Percentiles rank a stretch among this genome's conserved stretches.
phyloP scores from a whole-genome alignment of 2,329 filamentous ascomycete species.

The Aspergillus unguis region DNA sequence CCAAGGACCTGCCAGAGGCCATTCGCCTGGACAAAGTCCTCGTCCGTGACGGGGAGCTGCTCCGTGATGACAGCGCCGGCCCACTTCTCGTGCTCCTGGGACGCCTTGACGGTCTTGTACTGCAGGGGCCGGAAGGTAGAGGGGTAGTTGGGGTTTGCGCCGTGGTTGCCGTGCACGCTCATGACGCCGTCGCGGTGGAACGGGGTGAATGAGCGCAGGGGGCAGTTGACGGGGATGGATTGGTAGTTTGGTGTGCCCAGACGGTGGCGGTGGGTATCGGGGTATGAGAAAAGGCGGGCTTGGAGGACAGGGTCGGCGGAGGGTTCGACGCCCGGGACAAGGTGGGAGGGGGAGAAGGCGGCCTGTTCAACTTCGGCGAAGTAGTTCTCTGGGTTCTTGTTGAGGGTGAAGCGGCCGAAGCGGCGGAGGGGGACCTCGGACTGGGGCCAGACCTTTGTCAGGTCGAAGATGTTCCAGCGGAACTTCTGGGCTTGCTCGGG shows the following conservation, averaged over 20 bases:
- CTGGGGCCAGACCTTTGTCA: constrained; percentile 69
- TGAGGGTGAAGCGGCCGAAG: constrained; percentile 62
- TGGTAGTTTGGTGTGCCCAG: constrained; percentile 60
- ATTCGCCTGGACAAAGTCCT: constrained; percentile 46
- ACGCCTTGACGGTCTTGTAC: constrained; percentile 40
- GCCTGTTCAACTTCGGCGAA: constrained; percentile 69
- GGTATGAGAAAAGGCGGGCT: constrained; percentile 67
- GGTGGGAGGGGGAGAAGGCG: constrained; percentile 65
- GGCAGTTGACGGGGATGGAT: constrained; percentile 61
- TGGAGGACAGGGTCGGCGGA: constrained; percentile 69
- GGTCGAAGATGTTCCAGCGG: constrained; percentile 63
- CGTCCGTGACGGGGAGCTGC: constrained; percentile 42
- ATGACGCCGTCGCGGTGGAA: constrained; percentile 72
- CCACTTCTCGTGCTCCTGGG: constrained; percentile 46
- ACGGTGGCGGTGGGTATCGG: constrained; percentile 64
- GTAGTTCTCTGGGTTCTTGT: constrained; percentile 65
- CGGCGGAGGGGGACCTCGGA: constrained; percentile 58
- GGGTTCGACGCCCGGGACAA: constrained; percentile 65
- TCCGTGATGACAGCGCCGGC: constrained; percentile 38
- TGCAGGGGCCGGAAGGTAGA: constrained; percentile 38
- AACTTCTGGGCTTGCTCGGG: constrained; percentile 61
- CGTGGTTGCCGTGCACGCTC: constrained; percentile 64
- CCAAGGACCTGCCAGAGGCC: constrained; percentile 45
- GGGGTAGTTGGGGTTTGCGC: constrained; percentile 55
- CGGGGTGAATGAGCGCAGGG: constrained; percentile 54